These are phyloP conservation scores for Ulvella scutata DNA, from an alignment of 139 green algal species.

Conservation along the genomic window DNA sequence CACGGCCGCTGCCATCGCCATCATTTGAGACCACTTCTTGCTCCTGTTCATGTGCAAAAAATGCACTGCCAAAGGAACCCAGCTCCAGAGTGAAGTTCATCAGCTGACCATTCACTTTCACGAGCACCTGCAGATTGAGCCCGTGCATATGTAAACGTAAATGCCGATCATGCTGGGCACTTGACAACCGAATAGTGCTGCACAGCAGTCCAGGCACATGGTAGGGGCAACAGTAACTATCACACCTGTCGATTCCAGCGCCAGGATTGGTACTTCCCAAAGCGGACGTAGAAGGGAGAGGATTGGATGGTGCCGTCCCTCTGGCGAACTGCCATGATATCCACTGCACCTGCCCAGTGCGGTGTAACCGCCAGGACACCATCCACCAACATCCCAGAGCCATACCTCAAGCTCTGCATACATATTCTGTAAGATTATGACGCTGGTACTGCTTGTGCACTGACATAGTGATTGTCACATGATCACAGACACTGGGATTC, in stretches of 20 bases:
- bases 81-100: neutral
- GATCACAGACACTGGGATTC: too few relatives aligned
- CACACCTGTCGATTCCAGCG: constrained; percentile 52
- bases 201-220: too few relatives aligned
- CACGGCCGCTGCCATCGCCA: neutral
- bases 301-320: constrained; percentile 60
- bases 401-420: constrained; percentile 4
- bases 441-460: too few relatives aligned
- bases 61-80: neutral
- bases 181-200: too few relatives aligned
- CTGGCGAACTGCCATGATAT: constrained; percentile 79
- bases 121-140: neutral
- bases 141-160: too few relatives aligned
- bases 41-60: neutral
- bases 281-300: constrained; percentile 86
- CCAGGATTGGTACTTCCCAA: constrained; percentile 85
- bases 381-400: neutral
- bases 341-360: constrained; percentile 71
- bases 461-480: too few relatives aligned
- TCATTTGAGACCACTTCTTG: neutral
- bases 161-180: too few relatives aligned
- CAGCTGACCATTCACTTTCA: neutral
- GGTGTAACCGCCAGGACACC: constrained; percentile 42
- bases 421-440: too few relatives aligned
- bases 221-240: constrained; percentile 36